phyloP scores from a whole-genome alignment of 2,329 filamentous ascomycete species.

The Ophiostoma montium region DNA sequence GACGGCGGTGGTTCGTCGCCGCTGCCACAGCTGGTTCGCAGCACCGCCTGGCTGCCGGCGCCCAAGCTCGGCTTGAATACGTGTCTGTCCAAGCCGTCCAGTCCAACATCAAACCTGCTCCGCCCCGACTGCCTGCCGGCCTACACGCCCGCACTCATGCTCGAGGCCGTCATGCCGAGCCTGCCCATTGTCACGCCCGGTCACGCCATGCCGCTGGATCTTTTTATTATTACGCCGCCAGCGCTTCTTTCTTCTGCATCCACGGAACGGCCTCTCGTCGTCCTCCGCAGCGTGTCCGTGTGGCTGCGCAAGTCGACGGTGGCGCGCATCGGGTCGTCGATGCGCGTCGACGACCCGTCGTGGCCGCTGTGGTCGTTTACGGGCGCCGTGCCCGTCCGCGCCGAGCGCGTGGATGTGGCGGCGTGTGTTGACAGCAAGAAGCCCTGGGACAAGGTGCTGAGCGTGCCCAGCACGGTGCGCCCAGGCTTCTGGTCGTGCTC shows the following conservation, averaged over 20 bases:
- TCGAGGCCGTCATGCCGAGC: slow-evolving; percentile 1
- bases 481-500: slow-evolving; percentile 1
- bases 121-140: background rate
- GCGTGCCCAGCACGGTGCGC: background rate
- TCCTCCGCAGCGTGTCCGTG: background rate
- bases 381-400: background rate
- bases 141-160: background rate
- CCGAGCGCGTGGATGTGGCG: background rate
- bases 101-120: background rate
- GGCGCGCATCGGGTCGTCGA: background rate
- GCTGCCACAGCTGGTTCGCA: background rate
- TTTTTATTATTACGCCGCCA: background rate
- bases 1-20: background rate
- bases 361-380: background rate
- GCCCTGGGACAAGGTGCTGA: background rate
- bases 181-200: slow-evolving; percentile 1
- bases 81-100: background rate
- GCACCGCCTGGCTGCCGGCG: background rate
- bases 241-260: background rate
- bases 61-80: background rate
- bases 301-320: background rate
- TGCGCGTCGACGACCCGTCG: background rate
- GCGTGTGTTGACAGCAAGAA: no score
- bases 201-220: background rate
- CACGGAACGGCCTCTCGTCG: background rate